These are phyloP conservation scores for Fusarium tanahbumbuense DNA, from an alignment of 2,329 filamentous ascomycete species.

Conservation along the genomic window DNA sequence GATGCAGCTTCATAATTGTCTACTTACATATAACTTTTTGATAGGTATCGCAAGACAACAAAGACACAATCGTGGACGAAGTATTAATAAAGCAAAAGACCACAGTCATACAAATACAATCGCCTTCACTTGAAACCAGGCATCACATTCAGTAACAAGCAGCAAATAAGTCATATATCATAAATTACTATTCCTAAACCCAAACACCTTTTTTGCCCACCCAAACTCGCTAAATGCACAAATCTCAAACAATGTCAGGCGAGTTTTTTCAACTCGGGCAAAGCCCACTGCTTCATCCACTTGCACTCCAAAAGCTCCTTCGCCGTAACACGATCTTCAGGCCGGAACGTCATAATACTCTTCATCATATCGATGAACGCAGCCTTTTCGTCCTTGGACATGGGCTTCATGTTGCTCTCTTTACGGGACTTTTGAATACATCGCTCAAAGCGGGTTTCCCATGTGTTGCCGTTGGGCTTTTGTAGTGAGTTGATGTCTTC, in stretches of 20 bases:
- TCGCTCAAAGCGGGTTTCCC: constrained; percentile 33
- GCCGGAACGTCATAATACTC: constrained; percentile 33
- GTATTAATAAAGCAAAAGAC: background rate
- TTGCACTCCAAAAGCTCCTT: constrained; percentile 30
- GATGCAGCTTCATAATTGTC: background rate
- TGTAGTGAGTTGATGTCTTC: constrained; percentile 9
- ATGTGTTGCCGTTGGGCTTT: constrained; percentile 11
- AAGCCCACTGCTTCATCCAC: constrained; percentile 40
- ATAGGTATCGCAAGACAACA: background rate
- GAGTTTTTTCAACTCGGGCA: constrained; percentile 34
- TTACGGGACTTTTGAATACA: constrained; percentile 33
- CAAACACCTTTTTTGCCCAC: constrained; percentile 10
- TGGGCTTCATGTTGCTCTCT: constrained; percentile 30
- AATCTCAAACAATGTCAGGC: constrained; percentile 9
- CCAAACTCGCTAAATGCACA: constrained; percentile 29
- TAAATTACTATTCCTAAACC: constrained; percentile 13
- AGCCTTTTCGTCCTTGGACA: constrained; percentile 33
- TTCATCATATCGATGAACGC: constrained; percentile 41
- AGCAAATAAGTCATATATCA: background rate
- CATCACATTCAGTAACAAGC: background rate
- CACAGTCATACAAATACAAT: background rate
- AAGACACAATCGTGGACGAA: background rate
- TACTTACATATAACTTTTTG: background rate
- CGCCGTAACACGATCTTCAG: constrained; percentile 26
- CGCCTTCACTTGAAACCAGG: background rate